Evolutionary conservation across 1,284 basidiomycete genomes (phyloP).

Genomic region (Cryptococcus sp.): DNA sequence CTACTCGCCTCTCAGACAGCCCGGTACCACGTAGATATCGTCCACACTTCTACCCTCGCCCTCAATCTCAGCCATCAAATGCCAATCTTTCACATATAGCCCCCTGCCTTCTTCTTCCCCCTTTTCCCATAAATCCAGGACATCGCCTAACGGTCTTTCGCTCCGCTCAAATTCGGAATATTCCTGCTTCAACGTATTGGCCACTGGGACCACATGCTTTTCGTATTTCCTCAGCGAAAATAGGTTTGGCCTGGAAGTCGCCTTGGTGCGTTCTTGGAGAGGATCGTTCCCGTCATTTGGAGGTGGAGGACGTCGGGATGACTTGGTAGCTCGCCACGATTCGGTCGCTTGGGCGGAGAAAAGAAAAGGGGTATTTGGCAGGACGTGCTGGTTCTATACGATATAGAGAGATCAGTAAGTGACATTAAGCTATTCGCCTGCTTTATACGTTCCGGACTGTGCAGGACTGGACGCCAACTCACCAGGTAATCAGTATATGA

Average conservation of each 20-base stretch:
- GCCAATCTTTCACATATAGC: conserved; percentile 63
- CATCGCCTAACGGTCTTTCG: conserved; percentile 48
- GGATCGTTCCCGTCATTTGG: background rate
- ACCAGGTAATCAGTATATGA: conserved; percentile 29
- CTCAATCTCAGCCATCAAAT: conserved; percentile 53
- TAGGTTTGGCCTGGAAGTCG: conserved; percentile 28
- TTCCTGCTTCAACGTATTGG: conserved; percentile 40
- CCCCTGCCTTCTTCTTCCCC: conserved; percentile 20
- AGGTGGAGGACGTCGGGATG: background rate
- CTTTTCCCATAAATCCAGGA: conserved; percentile 52
- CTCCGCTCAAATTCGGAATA: conserved; percentile 49
- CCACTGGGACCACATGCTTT: conserved; percentile 49
- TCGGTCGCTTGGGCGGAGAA: conserved; percentile 30
- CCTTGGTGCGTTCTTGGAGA: background rate
- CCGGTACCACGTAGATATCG: conserved; percentile 55
- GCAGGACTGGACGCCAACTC: conserved; percentile 1
- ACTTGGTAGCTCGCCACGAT: conserved; percentile 26
- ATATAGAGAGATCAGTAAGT: background rate
- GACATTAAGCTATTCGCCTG: background rate
- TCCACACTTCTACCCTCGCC: conserved; percentile 16
- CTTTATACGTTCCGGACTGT: no score
- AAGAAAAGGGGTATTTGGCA: conserved; percentile 46
- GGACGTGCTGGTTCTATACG: conserved; percentile 40
- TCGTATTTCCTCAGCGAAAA: conserved; percentile 34
- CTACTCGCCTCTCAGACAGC: conserved; percentile 50